phyloP scores from a whole-genome alignment of 306 rosid genomes.

The Vicia faba region DNA sequence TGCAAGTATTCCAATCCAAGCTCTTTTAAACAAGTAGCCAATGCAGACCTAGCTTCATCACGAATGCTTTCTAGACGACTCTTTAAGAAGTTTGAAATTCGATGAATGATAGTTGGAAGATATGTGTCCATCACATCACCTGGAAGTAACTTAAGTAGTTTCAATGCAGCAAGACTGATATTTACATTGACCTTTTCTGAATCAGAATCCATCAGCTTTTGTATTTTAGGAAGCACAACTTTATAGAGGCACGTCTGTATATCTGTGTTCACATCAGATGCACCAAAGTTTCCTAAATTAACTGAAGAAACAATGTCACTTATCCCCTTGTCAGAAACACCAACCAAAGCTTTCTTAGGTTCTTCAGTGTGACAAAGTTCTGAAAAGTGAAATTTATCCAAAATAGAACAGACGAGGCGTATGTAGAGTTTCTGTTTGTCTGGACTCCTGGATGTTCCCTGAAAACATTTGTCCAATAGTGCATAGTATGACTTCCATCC shows the following conservation, averaged over 20 bases:
- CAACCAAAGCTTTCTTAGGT: conserved; percentile 36
- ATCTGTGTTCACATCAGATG: conserved; percentile 44
- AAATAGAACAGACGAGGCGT: conserved; percentile 75
- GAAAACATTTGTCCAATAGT: conserved; percentile 74
- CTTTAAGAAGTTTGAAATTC: conserved; percentile 83
- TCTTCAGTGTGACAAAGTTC: conserved; percentile 40
- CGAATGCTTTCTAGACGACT: conserved; percentile 80
- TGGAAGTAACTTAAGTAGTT: conserved; percentile 80
- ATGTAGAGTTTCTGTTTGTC: conserved; percentile 69
- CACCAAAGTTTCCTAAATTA: conserved; percentile 23
- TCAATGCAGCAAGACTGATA: conserved; percentile 79
- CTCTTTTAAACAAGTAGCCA: conserved; percentile 89
- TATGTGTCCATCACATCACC: conserved; percentile 79
- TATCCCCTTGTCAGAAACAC: conserved; percentile 42
- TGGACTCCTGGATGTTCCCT: conserved; percentile 53
- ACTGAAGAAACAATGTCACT: conserved; percentile 36
- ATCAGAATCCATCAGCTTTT: conserved; percentile 67
- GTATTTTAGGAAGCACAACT: conserved; percentile 77
- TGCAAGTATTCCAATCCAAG: conserved; percentile 90
- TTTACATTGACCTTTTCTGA: conserved; percentile 79
- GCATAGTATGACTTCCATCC: conserved; percentile 85
- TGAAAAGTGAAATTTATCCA: conserved; percentile 81
- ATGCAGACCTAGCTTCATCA: conserved; percentile 86
- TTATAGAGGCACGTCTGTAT: conserved; percentile 70
- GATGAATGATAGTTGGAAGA: conserved; percentile 77